Conservation (phyloP, 305 asterid genomes). For the Rubia occidens region DNA sequence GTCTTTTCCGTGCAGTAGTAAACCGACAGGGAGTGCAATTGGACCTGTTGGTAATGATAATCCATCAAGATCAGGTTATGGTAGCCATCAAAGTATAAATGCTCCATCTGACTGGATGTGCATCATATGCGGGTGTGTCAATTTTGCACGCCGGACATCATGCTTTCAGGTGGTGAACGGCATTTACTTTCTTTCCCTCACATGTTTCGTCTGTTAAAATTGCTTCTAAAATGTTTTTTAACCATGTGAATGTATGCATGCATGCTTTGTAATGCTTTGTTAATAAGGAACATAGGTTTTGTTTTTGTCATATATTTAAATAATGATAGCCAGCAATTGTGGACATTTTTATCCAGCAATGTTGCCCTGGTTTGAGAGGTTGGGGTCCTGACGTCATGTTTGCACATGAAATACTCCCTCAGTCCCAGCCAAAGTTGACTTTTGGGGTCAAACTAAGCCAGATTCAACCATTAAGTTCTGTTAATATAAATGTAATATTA, state of each 20-base stretch:
- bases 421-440: no score
- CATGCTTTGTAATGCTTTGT: not conserved
- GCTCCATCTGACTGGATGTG: conserved; percentile 98
- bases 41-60: conserved; percentile 54
- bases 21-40: conserved; percentile 70
- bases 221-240: not conserved
- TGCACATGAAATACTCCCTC: not conserved
- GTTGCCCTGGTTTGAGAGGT: not conserved
- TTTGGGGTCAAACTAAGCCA: no score
- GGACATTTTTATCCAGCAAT: not conserved
- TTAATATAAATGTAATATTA: no score
- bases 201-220: not conserved
- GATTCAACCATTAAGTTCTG: no score
- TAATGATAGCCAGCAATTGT: not conserved
- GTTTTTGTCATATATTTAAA: not conserved
- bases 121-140: conserved; percentile 84
- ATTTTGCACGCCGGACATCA: conserved; percentile 90
- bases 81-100: conserved; percentile 53
- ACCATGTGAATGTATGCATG: not conserved
- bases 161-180: conserved; percentile 72
- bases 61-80: conserved; percentile 63
- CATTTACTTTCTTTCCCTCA: not conserved
- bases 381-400: not conserved
- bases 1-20: conserved; percentile 64
- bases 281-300: not conserved